Percentiles rank a stretch among this genome's conserved stretches.
phyloP scores from a whole-genome alignment of 805 yeast genomes.

The Candida khao-thaluensis region DNA sequence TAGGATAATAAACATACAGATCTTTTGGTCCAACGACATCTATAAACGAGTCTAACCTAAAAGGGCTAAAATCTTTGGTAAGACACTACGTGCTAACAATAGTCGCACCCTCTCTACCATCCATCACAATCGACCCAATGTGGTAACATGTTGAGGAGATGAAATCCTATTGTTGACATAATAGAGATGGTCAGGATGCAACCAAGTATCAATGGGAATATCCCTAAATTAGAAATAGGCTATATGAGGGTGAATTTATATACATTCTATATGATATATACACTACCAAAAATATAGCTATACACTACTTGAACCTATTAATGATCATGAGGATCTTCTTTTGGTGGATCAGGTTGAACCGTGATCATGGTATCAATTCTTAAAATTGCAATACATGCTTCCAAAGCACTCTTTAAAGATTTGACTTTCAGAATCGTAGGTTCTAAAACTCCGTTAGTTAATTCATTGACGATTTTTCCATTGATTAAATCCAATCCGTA shows the following conservation, averaged over 20 bases:
- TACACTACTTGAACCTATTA: no score
- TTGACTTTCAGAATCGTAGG: slow-evolving; percentile 93
- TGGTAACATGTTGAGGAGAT: slow-evolving; percentile 1
- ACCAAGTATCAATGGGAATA: no score
- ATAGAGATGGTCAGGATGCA: background rate
- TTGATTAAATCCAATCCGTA: slow-evolving; percentile 90
- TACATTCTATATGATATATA: slow-evolving; percentile 6
- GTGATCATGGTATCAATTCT: slow-evolving; percentile 98
- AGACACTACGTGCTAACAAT: no score
- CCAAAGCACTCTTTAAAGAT: slow-evolving; percentile 91
- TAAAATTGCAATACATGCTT: slow-evolving; percentile 95
- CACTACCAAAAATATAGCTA: no score
- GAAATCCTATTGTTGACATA: background rate
- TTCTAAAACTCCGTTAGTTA: slow-evolving; percentile 84
- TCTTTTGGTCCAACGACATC: slow-evolving; percentile 6
- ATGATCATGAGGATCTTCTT: slow-evolving; percentile 90
- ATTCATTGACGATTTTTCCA: slow-evolving; percentile 89
- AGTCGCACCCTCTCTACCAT: background rate
- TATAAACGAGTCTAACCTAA: no score
- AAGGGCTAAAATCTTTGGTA: background rate
- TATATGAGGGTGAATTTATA: background rate
- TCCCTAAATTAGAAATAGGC: background rate
- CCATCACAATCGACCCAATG: no score
- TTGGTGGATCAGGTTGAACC: slow-evolving; percentile 92
- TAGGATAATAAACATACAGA: slow-evolving; percentile 3